Base-by-base conservation (phyloP, 2,329 filamentous ascomycete genomes). In the Sporothrix dimorphospora region DNA sequence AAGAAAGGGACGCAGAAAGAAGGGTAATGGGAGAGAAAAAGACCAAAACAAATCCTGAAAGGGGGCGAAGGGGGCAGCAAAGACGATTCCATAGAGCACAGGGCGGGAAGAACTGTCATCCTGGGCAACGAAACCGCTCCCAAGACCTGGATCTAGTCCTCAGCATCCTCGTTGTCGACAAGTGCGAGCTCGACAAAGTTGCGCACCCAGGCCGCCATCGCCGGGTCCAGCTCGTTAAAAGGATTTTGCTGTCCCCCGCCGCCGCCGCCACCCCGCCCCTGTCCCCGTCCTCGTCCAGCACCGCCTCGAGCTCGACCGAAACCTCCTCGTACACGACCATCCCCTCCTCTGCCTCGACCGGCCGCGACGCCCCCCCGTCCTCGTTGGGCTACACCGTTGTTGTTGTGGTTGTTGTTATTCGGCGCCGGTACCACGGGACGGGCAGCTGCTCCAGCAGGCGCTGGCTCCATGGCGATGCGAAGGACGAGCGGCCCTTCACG, bases 401-500 rank as follows among this genome's bases (percentile, higher is more conserved):
- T 65, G 14, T 55, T 51, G 51, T n/a, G 57, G 57, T 21, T 45
- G 27, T 69, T 45, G 38, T 72, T 61, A 19, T 53, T n/a, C 4
- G 45, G 21, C 16, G 51, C 51, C 19, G 69, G 51, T 27, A 14
- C 51, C 16, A 55, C 69, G 14, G 59, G 19, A 30, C 16, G 65
- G 6, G 49, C 67, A 27, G 70, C 45, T 47, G 70, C 45, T 8
- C 68, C 63, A 12, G 68, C 21, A 3, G 72, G 70, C 0, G 45
- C 71, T 8, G 65, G 21, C 8, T 75, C 79, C 24, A 83, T 82
- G 51, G 84, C 83, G 38, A 89, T 85, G 40, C 87, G 83, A 40
- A 89, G 83, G 14, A 89, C 86, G 12, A 89, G 82, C 4, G 87
- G 87, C 1, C 85, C 87, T 76, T 89, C 87, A 2, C 85, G 84